Evolutionary conservation across 1,284 basidiomycete species (phyloP).

Genomic region (Sporisorium exsertum): DNA sequence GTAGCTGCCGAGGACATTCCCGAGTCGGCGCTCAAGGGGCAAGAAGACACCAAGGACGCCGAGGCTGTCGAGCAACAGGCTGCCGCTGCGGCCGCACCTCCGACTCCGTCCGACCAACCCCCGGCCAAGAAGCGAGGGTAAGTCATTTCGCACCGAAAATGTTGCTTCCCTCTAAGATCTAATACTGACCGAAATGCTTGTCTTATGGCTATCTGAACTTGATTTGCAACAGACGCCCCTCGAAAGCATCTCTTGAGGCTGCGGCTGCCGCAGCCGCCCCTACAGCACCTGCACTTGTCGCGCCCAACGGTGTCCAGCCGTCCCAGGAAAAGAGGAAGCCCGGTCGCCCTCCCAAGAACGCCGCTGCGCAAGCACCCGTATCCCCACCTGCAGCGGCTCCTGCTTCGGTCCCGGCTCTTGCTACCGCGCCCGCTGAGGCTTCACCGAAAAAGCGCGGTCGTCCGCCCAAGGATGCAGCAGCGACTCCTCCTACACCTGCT

Average conservation of each 20-base stretch:
- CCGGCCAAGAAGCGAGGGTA: constrained; percentile 48
- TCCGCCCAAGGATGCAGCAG: constrained; percentile 28
- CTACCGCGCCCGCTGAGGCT: constrained; percentile 7
- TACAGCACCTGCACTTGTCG: constrained; percentile 1
- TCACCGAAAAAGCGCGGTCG: constrained; percentile 38
- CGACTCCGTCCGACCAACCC: constrained; percentile 15
- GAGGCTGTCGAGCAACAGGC: constrained; percentile 16
- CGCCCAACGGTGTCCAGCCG: constrained; percentile 13
- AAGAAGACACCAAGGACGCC: constrained; percentile 44
- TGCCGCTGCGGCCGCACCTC: constrained; percentile 4
- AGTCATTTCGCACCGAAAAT: not conserved
- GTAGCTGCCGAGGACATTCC: constrained; percentile 57
- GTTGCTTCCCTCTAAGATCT: not conserved
- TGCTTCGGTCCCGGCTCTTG: constrained; percentile 6
- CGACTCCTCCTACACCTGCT: constrained; percentile 6
- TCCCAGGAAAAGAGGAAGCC: constrained; percentile 25
- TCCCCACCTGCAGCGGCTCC: constrained; percentile 8
- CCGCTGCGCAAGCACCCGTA: constrained; percentile 12
- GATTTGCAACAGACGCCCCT: constrained; percentile 26
- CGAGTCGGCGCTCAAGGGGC: constrained; percentile 27
- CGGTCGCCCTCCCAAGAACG: constrained; percentile 34
- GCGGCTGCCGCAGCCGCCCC: constrained; percentile 8
- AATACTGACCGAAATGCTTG: not conserved
- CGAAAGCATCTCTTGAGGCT: constrained; percentile 24
- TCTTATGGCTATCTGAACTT: not conserved